These are phyloP conservation scores for Neopestalotiopsis clavispora DNA, from an alignment of 2,329 filamentous ascomycete species.

Conservation along the genomic window DNA sequence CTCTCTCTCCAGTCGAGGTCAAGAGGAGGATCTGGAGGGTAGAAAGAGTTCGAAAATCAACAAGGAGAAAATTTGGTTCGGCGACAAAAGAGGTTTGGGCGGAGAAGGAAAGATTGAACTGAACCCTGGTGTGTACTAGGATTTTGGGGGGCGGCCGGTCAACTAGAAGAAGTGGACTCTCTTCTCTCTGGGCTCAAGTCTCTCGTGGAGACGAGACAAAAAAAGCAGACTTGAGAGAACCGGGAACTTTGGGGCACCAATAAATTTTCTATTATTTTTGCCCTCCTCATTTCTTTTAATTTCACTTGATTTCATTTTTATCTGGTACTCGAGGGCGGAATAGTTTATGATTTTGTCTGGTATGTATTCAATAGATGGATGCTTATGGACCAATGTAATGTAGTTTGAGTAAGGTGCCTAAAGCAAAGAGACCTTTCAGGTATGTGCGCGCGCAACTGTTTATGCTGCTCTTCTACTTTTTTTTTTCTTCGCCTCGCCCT, in stretches of 20 bases:
- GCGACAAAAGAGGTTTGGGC: constrained; percentile 18
- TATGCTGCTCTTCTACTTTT: neutral
- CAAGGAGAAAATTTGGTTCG: constrained; percentile 18
- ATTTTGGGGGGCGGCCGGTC: constrained; percentile 1
- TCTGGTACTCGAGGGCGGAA: neutral
- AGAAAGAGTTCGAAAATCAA: constrained; percentile 5
- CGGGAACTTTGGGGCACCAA: neutral
- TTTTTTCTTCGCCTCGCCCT: neutral
- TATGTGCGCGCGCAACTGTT: neutral
- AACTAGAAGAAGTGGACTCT: constrained; percentile 1
- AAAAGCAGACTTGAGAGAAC: neutral
- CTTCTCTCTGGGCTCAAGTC: neutral
- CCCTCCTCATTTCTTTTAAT: neutral
- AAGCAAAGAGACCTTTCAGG: neutral
- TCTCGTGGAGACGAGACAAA: neutral
- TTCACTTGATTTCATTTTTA: neutral
- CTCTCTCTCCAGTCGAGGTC: constrained; percentile 13
- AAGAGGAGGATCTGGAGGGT: constrained; percentile 2
- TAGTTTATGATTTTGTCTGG: neutral
- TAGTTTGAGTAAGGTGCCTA: neutral
- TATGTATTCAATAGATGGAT: neutral
- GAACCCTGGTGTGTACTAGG: constrained; percentile 13
- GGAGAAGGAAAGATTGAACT: constrained; percentile 13
- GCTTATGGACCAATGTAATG: neutral
- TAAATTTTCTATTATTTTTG: neutral